phyloP scores from a whole-genome alignment of 2,329 filamentous ascomycete species.

The Stagonosporopsis cucurbitacearum region DNA sequence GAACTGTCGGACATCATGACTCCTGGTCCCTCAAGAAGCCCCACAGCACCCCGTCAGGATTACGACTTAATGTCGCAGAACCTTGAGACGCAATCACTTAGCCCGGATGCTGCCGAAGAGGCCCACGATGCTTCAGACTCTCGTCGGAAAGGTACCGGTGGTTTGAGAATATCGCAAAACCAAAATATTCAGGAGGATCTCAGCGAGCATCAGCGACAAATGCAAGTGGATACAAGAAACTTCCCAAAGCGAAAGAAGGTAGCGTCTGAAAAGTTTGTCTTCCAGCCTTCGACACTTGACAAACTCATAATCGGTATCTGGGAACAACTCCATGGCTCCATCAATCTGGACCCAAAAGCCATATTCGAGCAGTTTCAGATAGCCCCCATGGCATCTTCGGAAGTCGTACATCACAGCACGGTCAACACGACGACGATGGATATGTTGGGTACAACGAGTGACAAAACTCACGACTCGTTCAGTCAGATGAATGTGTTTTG shows the following conservation, averaged over 20 bases:
- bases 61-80: conserved; percentile 9
- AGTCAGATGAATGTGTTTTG: conserved; percentile 54
- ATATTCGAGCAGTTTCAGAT: conserved; percentile 44
- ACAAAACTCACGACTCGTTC: conserved; percentile 36
- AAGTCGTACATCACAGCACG: conserved; percentile 20
- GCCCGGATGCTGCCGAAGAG: conserved; percentile 9
- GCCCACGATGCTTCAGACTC: neutral
- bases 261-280: conserved; percentile 47
- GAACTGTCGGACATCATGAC: conserved; percentile 36
- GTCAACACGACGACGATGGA: conserved; percentile 18
- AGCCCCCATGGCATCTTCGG: conserved; percentile 22
- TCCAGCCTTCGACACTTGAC: conserved; percentile 57
- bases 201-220: conserved; percentile 42
- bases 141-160: conserved; percentile 38
- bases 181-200: conserved; percentile 37
- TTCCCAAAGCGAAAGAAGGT: conserved; percentile 45
- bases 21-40: conserved; percentile 32
- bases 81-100: conserved; percentile 15
- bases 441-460: conserved; percentile 20
- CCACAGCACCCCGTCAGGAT: conserved; percentile 20
- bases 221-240: conserved; percentile 40
- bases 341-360: conserved; percentile 50
- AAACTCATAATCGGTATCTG: conserved; percentile 59
- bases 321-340: conserved; percentile 56
- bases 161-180: conserved; percentile 36